Base-by-base conservation (phyloP, 345 rosid species). In the Hevea brasiliensis region DNA sequence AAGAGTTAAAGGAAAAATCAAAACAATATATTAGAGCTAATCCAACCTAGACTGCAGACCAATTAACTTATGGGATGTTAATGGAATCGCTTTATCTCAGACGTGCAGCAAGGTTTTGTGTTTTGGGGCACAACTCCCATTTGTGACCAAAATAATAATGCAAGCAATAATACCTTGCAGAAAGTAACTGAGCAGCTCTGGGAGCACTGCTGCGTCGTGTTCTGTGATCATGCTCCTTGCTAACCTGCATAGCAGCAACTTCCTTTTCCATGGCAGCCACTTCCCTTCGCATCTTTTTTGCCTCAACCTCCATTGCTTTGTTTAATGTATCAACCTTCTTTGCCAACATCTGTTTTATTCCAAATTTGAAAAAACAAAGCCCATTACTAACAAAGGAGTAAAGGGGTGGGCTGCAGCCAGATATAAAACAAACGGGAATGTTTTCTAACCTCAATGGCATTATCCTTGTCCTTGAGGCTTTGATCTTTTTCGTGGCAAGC, bases 271-370 rank as follows among this genome's bases (percentile, higher is more conserved):
- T 78, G 66, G 71, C 72, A 68, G 84, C 86, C 32, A 81, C 79
- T 78, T 84, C 84, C 45, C 86, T 75, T 55, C 86, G 69, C 86
- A 78, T 78, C 77, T 73, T 84, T 59, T 84, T 84, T 1, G 84
- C 82, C 77, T 84, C 86, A 23, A 84, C 69, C 37, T 78, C 86
- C 86, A 84, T 84, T 47, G 86, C 86, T 73, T 76, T 84, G 57
- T 73, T 81, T 65, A 84, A 73, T 24, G 78, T 81, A 23, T 84
- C 84, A 18, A 84, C 86, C 74, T 84, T 84, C 86, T 81, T 84
- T 15, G 82, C 86, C 74, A 84, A 71, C 82, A 81, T 84, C 84
- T 84, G 79, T 20, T 26, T 67, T 21, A 45, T 42, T 18, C 7
- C 15, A 67, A 35, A 40, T 10, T 23, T 9, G 15, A 59, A 72